A percentile compares a stretch with the other conserved stretches of the same genome.
Evolutionary conservation across 768 basidiomycete genomes (phyloP).

Genomic region (Russula sp.): DNA sequence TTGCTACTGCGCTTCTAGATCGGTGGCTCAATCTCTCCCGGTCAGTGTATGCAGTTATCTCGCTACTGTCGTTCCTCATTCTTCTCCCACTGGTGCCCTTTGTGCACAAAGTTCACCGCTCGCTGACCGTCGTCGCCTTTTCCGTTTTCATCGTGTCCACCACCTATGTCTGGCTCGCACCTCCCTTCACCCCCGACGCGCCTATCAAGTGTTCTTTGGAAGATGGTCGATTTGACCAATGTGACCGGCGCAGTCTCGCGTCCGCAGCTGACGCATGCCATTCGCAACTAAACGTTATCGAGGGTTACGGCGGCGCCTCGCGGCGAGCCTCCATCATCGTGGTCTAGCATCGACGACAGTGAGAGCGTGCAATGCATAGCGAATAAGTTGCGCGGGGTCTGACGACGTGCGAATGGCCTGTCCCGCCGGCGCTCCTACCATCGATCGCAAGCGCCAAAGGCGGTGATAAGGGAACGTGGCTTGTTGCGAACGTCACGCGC

Average conservation of each 20-base stretch:
- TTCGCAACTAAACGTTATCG: slow-evolving; percentile 46
- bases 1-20: slow-evolving; percentile 5
- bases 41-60: slow-evolving; percentile 51
- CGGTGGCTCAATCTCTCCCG: background rate
- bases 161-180: slow-evolving; percentile 44
- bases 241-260: background rate
- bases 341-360: slow-evolving; percentile 35
- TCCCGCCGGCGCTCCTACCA: slow-evolving; percentile 38
- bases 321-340: slow-evolving; percentile 55
- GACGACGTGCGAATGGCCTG: slow-evolving; percentile 50
- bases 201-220: slow-evolving; percentile 73
- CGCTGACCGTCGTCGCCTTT: slow-evolving; percentile 40
- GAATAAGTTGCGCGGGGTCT: slow-evolving; percentile 39
- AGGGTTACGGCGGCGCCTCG: slow-evolving; percentile 42
- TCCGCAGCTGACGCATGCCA: slow-evolving; percentile 35
- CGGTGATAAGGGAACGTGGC: slow-evolving; percentile 37
- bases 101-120: slow-evolving; percentile 48
- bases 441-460: slow-evolving; percentile 38
- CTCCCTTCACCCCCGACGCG: slow-evolving; percentile 58
- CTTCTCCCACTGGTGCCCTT: slow-evolving; percentile 65
- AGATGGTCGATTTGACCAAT: slow-evolving; percentile 48
- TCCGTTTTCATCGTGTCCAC: slow-evolving; percentile 43
- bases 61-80: slow-evolving; percentile 49
- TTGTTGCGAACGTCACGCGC: slow-evolving; percentile 44
- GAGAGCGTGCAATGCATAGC: slow-evolving; percentile 34